Conservation (phyloP, 2,329 filamentous ascomycete species). For the Colletotrichum musae region DNA sequence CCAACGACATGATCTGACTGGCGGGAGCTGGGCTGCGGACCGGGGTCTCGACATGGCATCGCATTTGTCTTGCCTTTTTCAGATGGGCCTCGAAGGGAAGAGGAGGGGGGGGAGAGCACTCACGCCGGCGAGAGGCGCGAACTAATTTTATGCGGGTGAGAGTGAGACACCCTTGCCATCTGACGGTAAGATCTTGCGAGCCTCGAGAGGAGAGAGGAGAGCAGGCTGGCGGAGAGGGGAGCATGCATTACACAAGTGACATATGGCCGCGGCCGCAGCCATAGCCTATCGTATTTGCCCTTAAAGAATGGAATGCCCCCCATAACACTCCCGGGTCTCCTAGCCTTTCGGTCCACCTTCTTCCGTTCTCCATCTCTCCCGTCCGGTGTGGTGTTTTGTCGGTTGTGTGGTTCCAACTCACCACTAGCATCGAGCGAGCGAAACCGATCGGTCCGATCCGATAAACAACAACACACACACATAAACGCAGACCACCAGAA, state of each 20-base stretch:
- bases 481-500: not conserved
- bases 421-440: not conserved
- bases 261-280: slow-evolving; percentile 6
- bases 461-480: too few species aligned
- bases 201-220: not conserved
- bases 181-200: not conserved
- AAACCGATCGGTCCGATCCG: too few species aligned
- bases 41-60: not conserved
- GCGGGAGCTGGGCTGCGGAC: not conserved
- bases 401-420: not conserved
- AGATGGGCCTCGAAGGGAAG: not conserved
- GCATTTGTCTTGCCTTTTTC: not conserved
- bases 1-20: slow-evolving; percentile 1
- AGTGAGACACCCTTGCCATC: not conserved
- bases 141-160: not conserved
- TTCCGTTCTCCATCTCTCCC: not conserved
- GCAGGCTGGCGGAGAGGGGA: too few species aligned
- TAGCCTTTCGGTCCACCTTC: slow-evolving; percentile 4
- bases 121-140: not conserved
- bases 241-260: too few species aligned
- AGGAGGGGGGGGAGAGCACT: not conserved
- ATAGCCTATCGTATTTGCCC: not conserved
- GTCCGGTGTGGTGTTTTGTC: not conserved
- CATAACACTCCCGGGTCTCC: not conserved
- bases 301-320: slow-evolving; percentile 18